Evolutionary conservation across 495 filamentous ascomycete genomes (phyloP).

Genomic region (Talaromyces ruber): DNA sequence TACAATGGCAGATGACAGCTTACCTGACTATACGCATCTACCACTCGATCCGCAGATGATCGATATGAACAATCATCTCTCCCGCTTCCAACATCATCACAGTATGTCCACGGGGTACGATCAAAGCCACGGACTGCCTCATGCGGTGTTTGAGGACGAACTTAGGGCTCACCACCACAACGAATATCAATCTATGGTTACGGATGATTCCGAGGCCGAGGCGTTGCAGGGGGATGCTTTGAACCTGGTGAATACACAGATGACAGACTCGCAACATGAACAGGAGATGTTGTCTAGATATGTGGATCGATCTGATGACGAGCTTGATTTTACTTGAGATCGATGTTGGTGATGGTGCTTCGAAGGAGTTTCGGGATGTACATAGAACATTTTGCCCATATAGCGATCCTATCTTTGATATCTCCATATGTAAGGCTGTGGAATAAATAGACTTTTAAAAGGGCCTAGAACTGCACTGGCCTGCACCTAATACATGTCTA

Average conservation of each 20-base stretch:
- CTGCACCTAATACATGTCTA: no score
- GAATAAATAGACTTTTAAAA: no score
- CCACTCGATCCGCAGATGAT: constrained; percentile 40
- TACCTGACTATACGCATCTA: constrained; percentile 30
- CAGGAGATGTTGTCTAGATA: constrained; percentile 34
- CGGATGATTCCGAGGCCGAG: constrained; percentile 30
- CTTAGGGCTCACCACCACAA: constrained; percentile 30
- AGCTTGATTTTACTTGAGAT: constrained; percentile 30
- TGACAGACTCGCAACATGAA: constrained; percentile 36
- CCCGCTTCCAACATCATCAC: constrained; percentile 30
- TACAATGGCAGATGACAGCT: constrained; percentile 17
- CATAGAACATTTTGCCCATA: background rate
- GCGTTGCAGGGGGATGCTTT: constrained; percentile 30
- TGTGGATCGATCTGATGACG: constrained; percentile 29
- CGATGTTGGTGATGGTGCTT: background rate
- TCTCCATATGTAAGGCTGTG: no score
- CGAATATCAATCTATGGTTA: constrained; percentile 40
- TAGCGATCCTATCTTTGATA: background rate
- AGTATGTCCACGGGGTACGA: constrained; percentile 26
- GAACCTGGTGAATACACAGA: constrained; percentile 30
- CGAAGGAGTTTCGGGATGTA: background rate
- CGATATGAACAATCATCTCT: constrained; percentile 30
- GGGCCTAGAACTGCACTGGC: no score
- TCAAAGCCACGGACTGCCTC: constrained; percentile 18
- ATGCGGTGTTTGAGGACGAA: constrained; percentile 30